A percentile compares a stretch with the other conserved stretches of the same genome.
Conservation (phyloP, 768 basidiomycete genomes). For the Boletus reticulatus region DNA sequence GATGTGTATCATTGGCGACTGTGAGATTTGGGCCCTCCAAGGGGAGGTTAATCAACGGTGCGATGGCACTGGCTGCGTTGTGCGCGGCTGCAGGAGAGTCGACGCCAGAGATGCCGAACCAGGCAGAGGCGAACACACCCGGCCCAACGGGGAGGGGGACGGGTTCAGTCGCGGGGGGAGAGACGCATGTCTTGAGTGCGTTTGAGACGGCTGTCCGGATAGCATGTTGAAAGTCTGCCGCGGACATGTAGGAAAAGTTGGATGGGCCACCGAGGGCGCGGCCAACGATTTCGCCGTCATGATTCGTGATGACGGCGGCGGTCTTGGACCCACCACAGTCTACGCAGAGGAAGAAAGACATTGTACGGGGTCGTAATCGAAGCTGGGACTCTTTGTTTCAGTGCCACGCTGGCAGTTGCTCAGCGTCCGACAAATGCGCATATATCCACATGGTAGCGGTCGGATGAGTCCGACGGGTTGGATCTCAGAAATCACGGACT, state of each 20-base stretch:
- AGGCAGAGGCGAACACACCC: constrained; percentile 60
- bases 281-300: constrained; percentile 57
- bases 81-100: constrained; percentile 67
- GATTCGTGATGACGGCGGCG: constrained; percentile 63
- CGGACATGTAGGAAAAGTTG: constrained; percentile 79
- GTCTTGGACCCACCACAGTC: constrained; percentile 93
- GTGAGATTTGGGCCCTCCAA: constrained; percentile 46
- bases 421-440: too few relatives aligned
- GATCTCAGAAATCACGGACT: too few relatives aligned
- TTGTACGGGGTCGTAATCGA: constrained; percentile 11
- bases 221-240: constrained; percentile 54
- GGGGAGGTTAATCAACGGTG: constrained; percentile 58
- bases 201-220: constrained; percentile 49
- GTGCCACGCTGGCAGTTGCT: too few relatives aligned
- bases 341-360: constrained; percentile 74
- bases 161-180: constrained; percentile 35
- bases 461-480: too few relatives aligned
- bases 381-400: too few relatives aligned
- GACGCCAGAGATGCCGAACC: constrained; percentile 83
- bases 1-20: constrained; percentile 80
- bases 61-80: constrained; percentile 51
- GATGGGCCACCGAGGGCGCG: constrained; percentile 75
- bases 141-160: constrained; percentile 38
- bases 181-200: constrained; percentile 50
- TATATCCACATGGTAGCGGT: too few relatives aligned